Conservation (phyloP, 805 yeast genomes). For the Yarrowia sp. region DNA sequence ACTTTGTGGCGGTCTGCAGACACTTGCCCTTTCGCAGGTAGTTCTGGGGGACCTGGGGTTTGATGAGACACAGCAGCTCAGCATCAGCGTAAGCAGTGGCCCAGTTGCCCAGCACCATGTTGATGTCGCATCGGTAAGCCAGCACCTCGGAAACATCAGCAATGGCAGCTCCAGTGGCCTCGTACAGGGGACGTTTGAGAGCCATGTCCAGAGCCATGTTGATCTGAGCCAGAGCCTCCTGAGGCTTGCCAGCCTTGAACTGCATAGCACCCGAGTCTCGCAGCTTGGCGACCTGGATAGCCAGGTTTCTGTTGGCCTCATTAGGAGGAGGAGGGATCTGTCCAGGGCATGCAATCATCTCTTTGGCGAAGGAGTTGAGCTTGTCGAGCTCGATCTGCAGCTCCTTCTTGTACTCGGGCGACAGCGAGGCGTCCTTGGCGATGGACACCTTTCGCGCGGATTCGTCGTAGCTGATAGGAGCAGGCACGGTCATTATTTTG, state of each 20-base stretch:
- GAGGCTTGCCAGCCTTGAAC: constrained; percentile 45
- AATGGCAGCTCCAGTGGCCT: constrained; percentile 48
- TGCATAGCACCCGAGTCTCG: constrained; percentile 49
- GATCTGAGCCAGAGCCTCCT: constrained; percentile 51
- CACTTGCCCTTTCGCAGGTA: constrained; percentile 50
- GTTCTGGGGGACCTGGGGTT: constrained; percentile 49
- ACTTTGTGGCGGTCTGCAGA: constrained; percentile 43
- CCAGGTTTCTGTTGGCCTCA: constrained; percentile 44
- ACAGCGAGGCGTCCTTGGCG: constrained; percentile 39
- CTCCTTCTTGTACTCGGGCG: constrained; percentile 42
- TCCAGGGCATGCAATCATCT: constrained; percentile 46
- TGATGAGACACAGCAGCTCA: constrained; percentile 48
- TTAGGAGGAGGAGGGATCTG: constrained; percentile 52
- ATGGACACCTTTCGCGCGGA: constrained; percentile 42
- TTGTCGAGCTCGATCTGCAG: constrained; percentile 44
- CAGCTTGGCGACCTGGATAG: constrained; percentile 49
- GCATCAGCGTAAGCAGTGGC: constrained; percentile 53
- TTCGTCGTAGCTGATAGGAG: constrained; percentile 44
- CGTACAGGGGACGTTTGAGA: constrained; percentile 53
- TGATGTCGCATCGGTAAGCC: constrained; percentile 52
- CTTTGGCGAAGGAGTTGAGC: constrained; percentile 48
- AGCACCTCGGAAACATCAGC: constrained; percentile 50
- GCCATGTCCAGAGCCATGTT: constrained; percentile 53
- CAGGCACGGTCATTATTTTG: constrained; percentile 29
- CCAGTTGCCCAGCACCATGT: constrained; percentile 50